A percentile compares a stretch with the other conserved stretches of the same genome.
Conservation (phyloP, 768 basidiomycete genomes). For the Agrocybe praecox region DNA sequence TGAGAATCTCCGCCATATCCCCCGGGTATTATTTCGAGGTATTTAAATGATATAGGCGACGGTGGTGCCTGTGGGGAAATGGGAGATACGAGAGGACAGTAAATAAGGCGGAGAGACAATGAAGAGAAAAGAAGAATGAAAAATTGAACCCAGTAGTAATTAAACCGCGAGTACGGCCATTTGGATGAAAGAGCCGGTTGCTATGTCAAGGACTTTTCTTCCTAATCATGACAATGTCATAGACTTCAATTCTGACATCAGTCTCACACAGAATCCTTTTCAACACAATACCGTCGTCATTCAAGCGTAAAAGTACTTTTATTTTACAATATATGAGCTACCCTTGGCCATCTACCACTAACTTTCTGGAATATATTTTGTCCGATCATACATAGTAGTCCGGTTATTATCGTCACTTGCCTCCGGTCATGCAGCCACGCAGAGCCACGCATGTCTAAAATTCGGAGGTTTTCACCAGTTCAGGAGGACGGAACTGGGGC, state of each 20-base stretch:
- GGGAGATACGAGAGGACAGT: not conserved
- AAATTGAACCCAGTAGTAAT: conserved; percentile 1
- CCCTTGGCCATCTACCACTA: not conserved
- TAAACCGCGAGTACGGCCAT: not conserved
- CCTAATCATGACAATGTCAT: conserved; percentile 28
- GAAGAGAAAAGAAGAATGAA: conserved; percentile 8
- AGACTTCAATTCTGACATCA: conserved; percentile 12
- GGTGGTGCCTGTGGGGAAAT: not conserved
- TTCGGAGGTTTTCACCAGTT: not conserved
- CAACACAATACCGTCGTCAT: too few relatives aligned
- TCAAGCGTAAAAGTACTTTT: too few relatives aligned
- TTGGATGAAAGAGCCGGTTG: not conserved
- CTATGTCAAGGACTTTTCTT: conserved; percentile 1
- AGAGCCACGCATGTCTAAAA: not conserved
- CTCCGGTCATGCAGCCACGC: not conserved
- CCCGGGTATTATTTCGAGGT: conserved; percentile 5
- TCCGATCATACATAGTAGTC: not conserved
- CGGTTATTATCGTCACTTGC: not conserved
- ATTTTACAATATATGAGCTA: too few relatives aligned
- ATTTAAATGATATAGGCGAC: not conserved
- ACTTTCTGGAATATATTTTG: not conserved
- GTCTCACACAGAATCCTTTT: not conserved
- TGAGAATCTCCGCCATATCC: conserved; percentile 49
- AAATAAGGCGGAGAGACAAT: not conserved
- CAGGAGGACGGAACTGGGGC: conserved; percentile 4